Percentiles rank a stretch among this genome's conserved stretches.
These are phyloP conservation scores for Fusarium chaquense DNA, from an alignment of 2,329 filamentous ascomycete genomes.

Conservation along the genomic window DNA sequence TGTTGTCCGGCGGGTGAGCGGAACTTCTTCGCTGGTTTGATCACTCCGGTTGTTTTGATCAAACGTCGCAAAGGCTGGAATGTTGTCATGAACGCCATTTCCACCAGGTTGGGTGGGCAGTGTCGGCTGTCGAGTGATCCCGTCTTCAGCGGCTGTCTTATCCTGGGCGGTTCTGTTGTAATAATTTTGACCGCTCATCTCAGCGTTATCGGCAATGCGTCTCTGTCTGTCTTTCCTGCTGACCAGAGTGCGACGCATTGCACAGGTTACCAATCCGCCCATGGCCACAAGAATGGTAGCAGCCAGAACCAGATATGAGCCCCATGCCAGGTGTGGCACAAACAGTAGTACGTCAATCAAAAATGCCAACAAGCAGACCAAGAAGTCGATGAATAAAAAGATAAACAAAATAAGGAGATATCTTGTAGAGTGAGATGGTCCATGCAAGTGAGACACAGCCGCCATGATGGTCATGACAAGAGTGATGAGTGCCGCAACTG, in stretches of 20 bases:
- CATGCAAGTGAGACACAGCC: conserved; percentile 84
- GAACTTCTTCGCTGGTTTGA: conserved; percentile 75
- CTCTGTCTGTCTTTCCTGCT: conserved; percentile 93
- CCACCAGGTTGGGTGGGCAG: conserved; percentile 68
- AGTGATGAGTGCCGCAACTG: conserved; percentile 86
- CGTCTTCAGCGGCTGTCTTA: conserved; percentile 58
- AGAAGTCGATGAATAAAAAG: conserved; percentile 84
- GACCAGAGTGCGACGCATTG: conserved; percentile 92
- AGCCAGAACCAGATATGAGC: conserved; percentile 90
- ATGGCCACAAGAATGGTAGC: conserved; percentile 87
- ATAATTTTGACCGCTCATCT: conserved; percentile 96
- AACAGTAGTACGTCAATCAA: conserved; percentile 94
- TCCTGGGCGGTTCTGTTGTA: conserved; percentile 77
- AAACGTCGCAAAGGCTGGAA: conserved; percentile 72
- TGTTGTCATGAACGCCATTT: conserved; percentile 62
- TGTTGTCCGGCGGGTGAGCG: conserved; percentile 74
- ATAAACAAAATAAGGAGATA: conserved; percentile 90
- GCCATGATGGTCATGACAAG: conserved; percentile 87
- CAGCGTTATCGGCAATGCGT: conserved; percentile 91
- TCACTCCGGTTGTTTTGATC: conserved; percentile 74
- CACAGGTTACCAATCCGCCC: conserved; percentile 88
- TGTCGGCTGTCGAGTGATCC: conserved; percentile 65
- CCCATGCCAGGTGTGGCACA: conserved; percentile 93
- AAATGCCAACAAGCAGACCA: conserved; percentile 88
- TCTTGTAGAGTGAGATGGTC: conserved; percentile 87